Percentiles rank a stretch among this genome's conserved stretches.
phyloP scores from a whole-genome alignment of 352 stramenopile genomes.

The Peronosclerospora sorghi region DNA sequence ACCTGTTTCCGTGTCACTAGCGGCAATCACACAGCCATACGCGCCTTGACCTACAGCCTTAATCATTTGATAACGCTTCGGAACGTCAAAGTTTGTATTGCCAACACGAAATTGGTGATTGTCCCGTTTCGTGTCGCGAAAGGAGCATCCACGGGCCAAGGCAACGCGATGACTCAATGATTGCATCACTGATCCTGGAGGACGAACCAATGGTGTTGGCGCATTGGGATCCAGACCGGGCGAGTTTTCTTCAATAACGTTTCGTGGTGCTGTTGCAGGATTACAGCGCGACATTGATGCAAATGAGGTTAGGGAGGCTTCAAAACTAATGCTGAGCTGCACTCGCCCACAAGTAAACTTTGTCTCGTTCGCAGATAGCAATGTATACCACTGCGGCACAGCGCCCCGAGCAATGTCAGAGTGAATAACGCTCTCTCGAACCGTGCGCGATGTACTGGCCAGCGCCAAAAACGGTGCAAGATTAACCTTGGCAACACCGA shows the following conservation, averaged over 20 bases:
- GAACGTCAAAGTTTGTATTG: conserved; percentile 81
- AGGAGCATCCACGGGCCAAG: conserved; percentile 67
- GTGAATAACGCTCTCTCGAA: conserved; percentile 75
- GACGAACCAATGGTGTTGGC: conserved; percentile 40
- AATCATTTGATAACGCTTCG: conserved; percentile 82
- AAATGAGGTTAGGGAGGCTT: conserved; percentile 32
- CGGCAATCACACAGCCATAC: conserved; percentile 87
- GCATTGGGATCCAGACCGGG: conserved; percentile 39
- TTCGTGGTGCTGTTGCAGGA: conserved; percentile 10
- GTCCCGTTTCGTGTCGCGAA: conserved; percentile 73
- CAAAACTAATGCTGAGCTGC: conserved; percentile 81
- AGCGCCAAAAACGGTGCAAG: conserved; percentile 79
- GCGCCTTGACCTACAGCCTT: conserved; percentile 85
- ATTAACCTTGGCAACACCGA: conserved; percentile 82
- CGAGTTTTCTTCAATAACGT: conserved; percentile 22
- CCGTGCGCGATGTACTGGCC: conserved; percentile 66
- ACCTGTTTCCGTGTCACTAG: conserved; percentile 76
- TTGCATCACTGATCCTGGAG: conserved; percentile 23
- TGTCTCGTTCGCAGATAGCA: conserved; percentile 72
- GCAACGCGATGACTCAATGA: conserved; percentile 49
- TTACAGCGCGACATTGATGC: conserved; percentile 22
- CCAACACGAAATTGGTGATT: conserved; percentile 83
- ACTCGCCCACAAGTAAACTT: conserved; percentile 79
- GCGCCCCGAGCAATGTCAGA: conserved; percentile 72
- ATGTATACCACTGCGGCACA: conserved; percentile 80